Conservation (phyloP, 805 yeast genomes). For the Candida broadrunensis region DNA sequence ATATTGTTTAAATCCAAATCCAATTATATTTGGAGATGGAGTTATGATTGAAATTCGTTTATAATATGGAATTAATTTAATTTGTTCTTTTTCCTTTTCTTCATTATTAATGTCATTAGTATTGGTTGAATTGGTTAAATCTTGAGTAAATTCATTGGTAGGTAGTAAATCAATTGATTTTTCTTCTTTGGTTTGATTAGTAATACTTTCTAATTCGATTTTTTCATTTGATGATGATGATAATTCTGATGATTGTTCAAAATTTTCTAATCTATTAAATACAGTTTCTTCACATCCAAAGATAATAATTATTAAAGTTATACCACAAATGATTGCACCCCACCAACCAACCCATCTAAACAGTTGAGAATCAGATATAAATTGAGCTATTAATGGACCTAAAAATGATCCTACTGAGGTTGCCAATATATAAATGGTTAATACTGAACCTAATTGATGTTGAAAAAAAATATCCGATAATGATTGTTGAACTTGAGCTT, state of each 20-base stretch:
- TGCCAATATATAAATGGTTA: conserved; percentile 72
- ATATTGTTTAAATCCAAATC: conserved; percentile 67
- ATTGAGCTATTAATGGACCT: conserved; percentile 80
- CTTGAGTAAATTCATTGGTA: no score
- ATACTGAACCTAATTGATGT: conserved; percentile 70
- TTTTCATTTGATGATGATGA: conserved; percentile 1
- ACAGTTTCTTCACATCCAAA: conserved; percentile 71
- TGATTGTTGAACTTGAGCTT: conserved; percentile 66
- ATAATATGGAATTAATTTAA: conserved; percentile 36
- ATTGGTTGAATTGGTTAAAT: not conserved
- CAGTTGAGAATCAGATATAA: conserved; percentile 55
- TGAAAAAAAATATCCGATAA: conserved; percentile 72
- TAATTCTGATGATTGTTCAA: conserved; percentile 7
- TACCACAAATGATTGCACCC: conserved; percentile 47
- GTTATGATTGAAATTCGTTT: conserved; percentile 49
- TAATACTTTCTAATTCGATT: conserved; percentile 1
- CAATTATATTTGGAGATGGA: conserved; percentile 56
- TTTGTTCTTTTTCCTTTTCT: conserved; percentile 10
- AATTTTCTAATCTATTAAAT: conserved; percentile 52
- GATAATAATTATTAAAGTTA: conserved; percentile 48
- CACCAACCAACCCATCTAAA: conserved; percentile 83
- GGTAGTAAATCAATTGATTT: not conserved
- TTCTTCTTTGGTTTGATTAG: not conserved
- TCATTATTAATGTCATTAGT: not conserved
- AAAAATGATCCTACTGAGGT: conserved; percentile 75